Evolutionary conservation across 805 yeast genomes (phyloP), one percentile per base, ranked within the genome.

Genomic region (Lipomyces spencermartinsiae): DNA sequence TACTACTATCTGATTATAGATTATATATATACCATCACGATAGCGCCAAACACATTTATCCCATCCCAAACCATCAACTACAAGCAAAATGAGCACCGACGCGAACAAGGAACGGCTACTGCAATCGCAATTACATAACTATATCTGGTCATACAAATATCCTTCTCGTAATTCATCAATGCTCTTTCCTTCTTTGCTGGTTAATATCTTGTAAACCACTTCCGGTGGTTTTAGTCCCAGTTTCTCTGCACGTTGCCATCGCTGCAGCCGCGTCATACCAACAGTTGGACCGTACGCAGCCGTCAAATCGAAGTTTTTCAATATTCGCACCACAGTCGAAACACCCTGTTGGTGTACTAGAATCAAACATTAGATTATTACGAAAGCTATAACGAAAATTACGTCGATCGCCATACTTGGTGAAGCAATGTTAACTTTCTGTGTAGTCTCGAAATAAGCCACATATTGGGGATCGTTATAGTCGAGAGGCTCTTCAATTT

Each of bases 211-310:
- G 61, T 73, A 70, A 2, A 81, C 76, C 2, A 73, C 69, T 2
- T 25, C 53, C 5, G 83, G 84, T 2, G 83, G 83, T 8, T 74
- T 65, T 39, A 76, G 72, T 2, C 81, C 81, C 60, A 80, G 69
- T 54, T 68, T 70, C 7, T 73, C 65, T 1, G 83, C 83, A 33
- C 83, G 70, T 4, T 76, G 58, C 82, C 82, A 81, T 25, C 83
- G 73, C 49, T 78, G 75, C 22, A 81, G 65, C 34, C 83, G 67
- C 1, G 80, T 73, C 56, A 80, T 63, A 0, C 84, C 83, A 7
- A 74, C 75, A n/a, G 76, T 72, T 1, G 83, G 83, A 0, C 83
- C 83, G 64, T 75, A 81, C 22, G 69, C 71, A 0, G 75, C 55
- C 2, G 73, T 71, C 62, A 79, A 60, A 58, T 81, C 83, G 65